Percentiles rank a stretch among this genome's conserved stretches.
Evolutionary conservation across 768 basidiomycete species (phyloP).

Genomic region (Candolleomyces eurysporus): DNA sequence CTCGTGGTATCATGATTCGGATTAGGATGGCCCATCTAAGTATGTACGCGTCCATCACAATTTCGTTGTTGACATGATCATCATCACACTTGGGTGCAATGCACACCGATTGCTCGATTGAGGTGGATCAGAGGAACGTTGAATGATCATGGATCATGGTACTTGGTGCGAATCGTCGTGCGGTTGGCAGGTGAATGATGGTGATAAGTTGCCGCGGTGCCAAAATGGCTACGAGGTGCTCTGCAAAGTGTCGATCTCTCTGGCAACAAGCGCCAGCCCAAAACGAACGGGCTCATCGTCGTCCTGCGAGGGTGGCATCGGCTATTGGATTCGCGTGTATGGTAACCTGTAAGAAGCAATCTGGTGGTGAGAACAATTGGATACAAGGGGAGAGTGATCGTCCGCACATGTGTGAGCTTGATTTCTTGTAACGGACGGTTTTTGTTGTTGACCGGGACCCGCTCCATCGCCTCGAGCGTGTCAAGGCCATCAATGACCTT

Average conservation of each 20-base stretch:
- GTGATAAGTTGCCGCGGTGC: slow-evolving; percentile 1
- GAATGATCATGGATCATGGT: background rate
- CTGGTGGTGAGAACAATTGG: slow-evolving; percentile 6
- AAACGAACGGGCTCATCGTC: slow-evolving; percentile 27
- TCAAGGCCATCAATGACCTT: slow-evolving; percentile 99
- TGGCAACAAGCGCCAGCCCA: background rate
- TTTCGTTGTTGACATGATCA: too few species aligned
- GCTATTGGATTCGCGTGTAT: slow-evolving; percentile 97
- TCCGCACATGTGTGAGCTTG: slow-evolving; percentile 71
- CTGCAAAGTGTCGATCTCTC: background rate
- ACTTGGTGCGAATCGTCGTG: background rate
- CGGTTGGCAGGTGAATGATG: background rate
- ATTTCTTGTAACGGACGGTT: slow-evolving; percentile 87
- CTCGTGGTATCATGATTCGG: too few species aligned
- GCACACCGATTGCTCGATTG: too few species aligned
- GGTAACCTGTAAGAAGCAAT: slow-evolving; percentile 50
- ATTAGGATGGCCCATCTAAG: too few species aligned
- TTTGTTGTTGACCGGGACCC: slow-evolving; percentile 86
- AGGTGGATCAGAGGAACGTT: background rate
- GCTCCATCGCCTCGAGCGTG: slow-evolving; percentile 92
- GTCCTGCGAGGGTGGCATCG: slow-evolving; percentile 54
- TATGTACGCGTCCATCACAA: too few species aligned
- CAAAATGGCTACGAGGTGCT: background rate
- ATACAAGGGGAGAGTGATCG: slow-evolving; percentile 3
- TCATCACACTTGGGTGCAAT: too few species aligned